Evolutionary conservation across 176 grass and related monocot species (phyloP), one percentile per base, ranked within the genome.

Genomic region (Pontederia crassipes): DNA sequence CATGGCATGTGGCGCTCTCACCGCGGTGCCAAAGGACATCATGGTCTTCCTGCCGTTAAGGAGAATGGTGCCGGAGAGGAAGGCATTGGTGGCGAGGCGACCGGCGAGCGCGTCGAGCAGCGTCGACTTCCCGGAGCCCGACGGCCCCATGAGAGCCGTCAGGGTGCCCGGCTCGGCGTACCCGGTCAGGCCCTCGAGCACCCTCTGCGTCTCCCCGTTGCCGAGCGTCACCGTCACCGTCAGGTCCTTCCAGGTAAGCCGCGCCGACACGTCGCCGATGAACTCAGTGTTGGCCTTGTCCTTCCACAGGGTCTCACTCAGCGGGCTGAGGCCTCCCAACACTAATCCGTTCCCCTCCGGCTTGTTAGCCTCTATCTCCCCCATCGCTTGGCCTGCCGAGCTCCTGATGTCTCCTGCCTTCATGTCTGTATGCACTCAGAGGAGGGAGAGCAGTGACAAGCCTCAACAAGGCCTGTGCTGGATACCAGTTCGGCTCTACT

Each of bases 241-340:
- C 64, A 98, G 76, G 67, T 98, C 93, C 28, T 81, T 77, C 93
- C 93, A 98, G 28, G 93, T 89, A 20, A 98, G 87, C 54, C 93
- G 72, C 48, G 93, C 88, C 11, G 82, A 98, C 48, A 92, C 79
- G 72, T 98, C 93, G 1, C 93, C 88, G 27, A 92, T 72, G 71
- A 89, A 47, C 28, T 64, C 89, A 12, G 58, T 67, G 46, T 64
- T 71, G 12, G 78, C 50, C 82, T 68, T 65, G 58, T 92, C 87
- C 68, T 74, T 78, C 93, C 93, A 92, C 60, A 98, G 84, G n/a
- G 93, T 92, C 79, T 97, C 93, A 64, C 93, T 98, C 2, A 98
- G 87, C 65, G 93, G 93, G 74, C 87, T 92, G 28, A 95, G 77
- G 61, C 73, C 78, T 45, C 59, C 65, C 56, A 45, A 54, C 64